Percentiles rank a stretch among this genome's conserved stretches.
These are phyloP conservation scores for Magnusiomyces paraingens DNA, from an alignment of 1,139 yeast species.

Conservation along the genomic window DNA sequence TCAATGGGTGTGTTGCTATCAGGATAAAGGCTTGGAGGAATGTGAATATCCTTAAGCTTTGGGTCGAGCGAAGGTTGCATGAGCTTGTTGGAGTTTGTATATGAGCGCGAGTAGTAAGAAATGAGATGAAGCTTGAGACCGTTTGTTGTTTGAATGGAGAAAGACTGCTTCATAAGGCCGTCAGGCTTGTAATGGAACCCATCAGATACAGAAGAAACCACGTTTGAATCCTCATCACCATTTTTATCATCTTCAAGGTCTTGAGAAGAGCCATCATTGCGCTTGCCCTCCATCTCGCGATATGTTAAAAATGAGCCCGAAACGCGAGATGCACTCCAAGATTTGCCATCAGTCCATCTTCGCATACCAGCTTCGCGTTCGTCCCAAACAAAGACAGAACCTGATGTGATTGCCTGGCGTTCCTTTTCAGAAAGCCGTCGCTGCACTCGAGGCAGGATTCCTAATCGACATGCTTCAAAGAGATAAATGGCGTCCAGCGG, in stretches of 20 bases:
- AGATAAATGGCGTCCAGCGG: conserved; percentile 58
- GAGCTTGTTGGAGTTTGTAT: conserved; percentile 26
- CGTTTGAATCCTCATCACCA: neutral
- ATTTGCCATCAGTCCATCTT: conserved; percentile 68
- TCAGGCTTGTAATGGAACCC: conserved; percentile 38
- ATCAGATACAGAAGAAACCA: conserved; percentile 17
- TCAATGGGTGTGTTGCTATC: conserved; percentile 24
- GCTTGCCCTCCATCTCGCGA: conserved; percentile 48
- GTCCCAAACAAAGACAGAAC: conserved; percentile 66
- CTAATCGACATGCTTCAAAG: conserved; percentile 56
- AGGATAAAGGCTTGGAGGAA: conserved; percentile 40
- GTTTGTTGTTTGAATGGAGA: conserved; percentile 47
- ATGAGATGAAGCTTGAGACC: conserved; percentile 52
- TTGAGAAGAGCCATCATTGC: conserved; percentile 14
- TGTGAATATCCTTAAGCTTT: conserved; percentile 30
- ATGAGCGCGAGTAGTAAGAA: conserved; percentile 40
- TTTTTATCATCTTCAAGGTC: conserved; percentile 5
- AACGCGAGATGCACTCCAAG: conserved; percentile 68
- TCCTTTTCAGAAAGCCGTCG: conserved; percentile 56
- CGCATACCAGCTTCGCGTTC: conserved; percentile 66
- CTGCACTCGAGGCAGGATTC: conserved; percentile 51
- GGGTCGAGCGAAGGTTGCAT: conserved; percentile 40
- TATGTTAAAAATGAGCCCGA: conserved; percentile 59
- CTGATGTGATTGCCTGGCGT: conserved; percentile 46
- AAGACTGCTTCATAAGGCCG: conserved; percentile 57